Base-by-base conservation (phyloP, 1,139 yeast species). In the Zygosaccharomyces sapae region DNA sequence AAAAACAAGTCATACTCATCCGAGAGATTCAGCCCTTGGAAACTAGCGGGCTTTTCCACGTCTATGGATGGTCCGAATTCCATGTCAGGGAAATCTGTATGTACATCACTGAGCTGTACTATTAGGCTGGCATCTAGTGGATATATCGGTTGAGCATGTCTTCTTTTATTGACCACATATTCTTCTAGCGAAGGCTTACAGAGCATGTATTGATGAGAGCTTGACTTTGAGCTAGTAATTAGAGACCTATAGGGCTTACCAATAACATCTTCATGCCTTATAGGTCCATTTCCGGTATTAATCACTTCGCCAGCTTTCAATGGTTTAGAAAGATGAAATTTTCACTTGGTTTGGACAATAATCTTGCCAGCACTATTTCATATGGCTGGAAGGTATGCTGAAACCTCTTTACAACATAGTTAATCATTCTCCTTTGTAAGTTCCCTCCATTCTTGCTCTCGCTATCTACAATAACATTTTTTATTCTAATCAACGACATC, bases 91-190 rank as follows among this genome's bases (percentile, higher is more conserved):
- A 62, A 70, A 45, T 71, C 75, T 5, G 70, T 57, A 48, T 73
- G 75, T 2, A 75, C 52, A 54, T 75, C 79, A 3, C 77, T 73
- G 37, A 75, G 49, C 3, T 67, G 56, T 2, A 72, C 77, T 20
- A 75, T 73, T 1, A 75, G 68, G 0, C 71, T 66, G 0, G 79
- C 77, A 55, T 75, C 79, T 33, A 68, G 59, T 3, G 77, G 68
- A 49, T 75, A 75, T 6, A 75, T 74, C 1, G 79, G 79, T 51
- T 73, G 77, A 0, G 78, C 79, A 33, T 66, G 70, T 40, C 79
- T 62, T 31, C 58, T 58, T 6, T 70, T 57, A 31, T 72, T 50
- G 20, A 63, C 66, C 33, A 74, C 59, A 52, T 70, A 75, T 48
- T 75, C 77, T 41, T 74, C 79, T 20, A 73, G 56, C 0, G 74